Evolutionary conservation across 2,329 filamentous ascomycete species (phyloP), one percentile per base, ranked within the genome.

Genomic region (Colletotrichum echinochloae): DNA sequence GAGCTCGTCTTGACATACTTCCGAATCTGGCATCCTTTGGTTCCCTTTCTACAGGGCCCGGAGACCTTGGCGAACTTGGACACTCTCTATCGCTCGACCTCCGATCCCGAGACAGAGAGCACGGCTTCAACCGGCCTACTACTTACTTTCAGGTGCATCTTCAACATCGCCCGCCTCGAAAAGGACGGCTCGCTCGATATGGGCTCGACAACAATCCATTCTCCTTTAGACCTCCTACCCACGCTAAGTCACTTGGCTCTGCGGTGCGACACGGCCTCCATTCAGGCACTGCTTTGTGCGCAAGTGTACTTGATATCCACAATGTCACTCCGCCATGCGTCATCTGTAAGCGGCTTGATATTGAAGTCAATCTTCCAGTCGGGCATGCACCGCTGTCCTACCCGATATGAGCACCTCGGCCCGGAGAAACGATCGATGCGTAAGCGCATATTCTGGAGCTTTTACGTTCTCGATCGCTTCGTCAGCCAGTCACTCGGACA

Each of bases 21-120:
- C 74, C 82, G 80, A 72, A 79, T 82, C 12, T 87, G 85, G 84
- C 85, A 87, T 78, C 84, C 84, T 0, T 76, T 87, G 16, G 85
- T 87, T 67, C 85, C 85, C 0, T 86, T 87, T 70, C 73, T 87
- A 5, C 84, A 87, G 57, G 85, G 85, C 0, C 85, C 83, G 1
- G 82, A 81, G 1, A 85, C 86, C 57, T 73, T 87, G 30, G 79
- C 81, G 39, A 79, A 82, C 18, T 79, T 87, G 73, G 80, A 85
- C 20, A 35, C 60, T 16, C 33, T 72, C 8, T 71, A 71, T 33
- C 6, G n/a, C 16, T 20, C 26, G 4, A 41, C 49, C 16, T n/a
- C 30, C 2, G n/a, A 44, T 4, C 20, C 46, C 1, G 56, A 54
- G 28, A 30, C 26, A 12, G 59, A 14, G 11, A 41, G 23, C 28